Conservation (phyloP, 805 yeast genomes). For the Brettanomyces sp. region DNA sequence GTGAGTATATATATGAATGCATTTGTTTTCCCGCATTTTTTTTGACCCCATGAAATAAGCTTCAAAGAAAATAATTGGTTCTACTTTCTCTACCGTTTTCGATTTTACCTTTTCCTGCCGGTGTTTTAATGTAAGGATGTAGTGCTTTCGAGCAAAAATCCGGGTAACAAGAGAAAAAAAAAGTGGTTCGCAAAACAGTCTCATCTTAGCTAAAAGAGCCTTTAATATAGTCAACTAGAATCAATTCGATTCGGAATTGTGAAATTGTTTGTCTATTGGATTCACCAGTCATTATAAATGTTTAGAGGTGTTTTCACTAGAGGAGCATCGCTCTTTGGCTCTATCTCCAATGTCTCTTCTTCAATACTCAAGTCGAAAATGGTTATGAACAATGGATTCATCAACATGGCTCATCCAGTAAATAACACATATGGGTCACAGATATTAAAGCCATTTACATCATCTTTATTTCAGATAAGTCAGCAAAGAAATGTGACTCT, state of each 20-base stretch:
- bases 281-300: constrained; percentile 4
- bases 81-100: no score
- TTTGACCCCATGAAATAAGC: not conserved
- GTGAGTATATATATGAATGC: no score
- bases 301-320: constrained; percentile 7
- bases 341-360: constrained; percentile 6
- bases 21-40: not conserved
- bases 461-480: constrained; percentile 9
- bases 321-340: not conserved
- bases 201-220: no score
- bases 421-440: not conserved
- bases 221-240: no score
- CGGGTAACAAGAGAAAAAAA: not conserved
- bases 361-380: constrained; percentile 9
- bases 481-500: constrained; percentile 58
- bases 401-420: constrained; percentile 5
- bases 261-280: no score
- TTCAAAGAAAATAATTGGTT: no score
- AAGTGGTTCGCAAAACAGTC: no score
- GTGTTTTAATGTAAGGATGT: no score
- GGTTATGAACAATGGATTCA: constrained; percentile 6
- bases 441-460: constrained; percentile 2
- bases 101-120: no score
- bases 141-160: no score
- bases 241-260: no score